A percentile compares a stretch with the other conserved stretches of the same genome.
These are phyloP conservation scores for Camelina laxa DNA, from an alignment of 345 rosid genomes.

Conservation along the genomic window DNA sequence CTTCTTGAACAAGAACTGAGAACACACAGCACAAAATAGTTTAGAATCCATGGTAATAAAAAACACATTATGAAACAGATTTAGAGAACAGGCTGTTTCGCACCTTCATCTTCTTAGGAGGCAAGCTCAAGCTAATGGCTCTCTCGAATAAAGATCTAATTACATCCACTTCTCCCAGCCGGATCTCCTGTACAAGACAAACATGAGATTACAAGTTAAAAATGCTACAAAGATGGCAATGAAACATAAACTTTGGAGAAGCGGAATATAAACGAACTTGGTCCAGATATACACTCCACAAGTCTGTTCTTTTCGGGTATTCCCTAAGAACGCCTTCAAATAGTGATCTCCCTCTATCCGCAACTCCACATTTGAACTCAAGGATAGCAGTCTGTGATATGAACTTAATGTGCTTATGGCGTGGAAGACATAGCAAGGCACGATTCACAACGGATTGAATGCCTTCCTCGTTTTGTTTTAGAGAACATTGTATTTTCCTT, in stretches of 20 bases:
- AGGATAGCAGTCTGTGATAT: conserved; percentile 84
- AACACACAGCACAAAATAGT: conserved; percentile 17
- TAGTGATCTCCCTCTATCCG: conserved; percentile 86
- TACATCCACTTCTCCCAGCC: conserved; percentile 71
- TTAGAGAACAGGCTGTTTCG: conserved; percentile 4
- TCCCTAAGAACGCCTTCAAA: conserved; percentile 87
- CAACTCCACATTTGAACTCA: conserved; percentile 86
- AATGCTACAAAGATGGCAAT: conserved; percentile 1
- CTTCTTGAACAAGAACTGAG: conserved; percentile 93
- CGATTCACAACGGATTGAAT: conserved; percentile 71
- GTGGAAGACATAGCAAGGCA: conserved; percentile 81
- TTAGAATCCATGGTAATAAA: background rate
- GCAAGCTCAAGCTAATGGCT: conserved; percentile 83
- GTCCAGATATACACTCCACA: conserved; percentile 96
- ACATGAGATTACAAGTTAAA: conserved; percentile 13
- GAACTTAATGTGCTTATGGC: conserved; percentile 83
- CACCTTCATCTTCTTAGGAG: conserved; percentile 89
- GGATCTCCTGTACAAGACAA: conserved; percentile 66
- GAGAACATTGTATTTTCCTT: conserved; percentile 59
- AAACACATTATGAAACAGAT: background rate
- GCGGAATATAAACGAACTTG: conserved; percentile 55
- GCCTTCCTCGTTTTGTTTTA: conserved; percentile 64
- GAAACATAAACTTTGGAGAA: background rate
- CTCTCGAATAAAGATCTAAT: conserved; percentile 82
- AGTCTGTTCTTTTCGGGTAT: conserved; percentile 93